These are phyloP conservation scores for Xylaria sp. DNA, from an alignment of 2,329 filamentous ascomycete genomes.

Conservation along the genomic window DNA sequence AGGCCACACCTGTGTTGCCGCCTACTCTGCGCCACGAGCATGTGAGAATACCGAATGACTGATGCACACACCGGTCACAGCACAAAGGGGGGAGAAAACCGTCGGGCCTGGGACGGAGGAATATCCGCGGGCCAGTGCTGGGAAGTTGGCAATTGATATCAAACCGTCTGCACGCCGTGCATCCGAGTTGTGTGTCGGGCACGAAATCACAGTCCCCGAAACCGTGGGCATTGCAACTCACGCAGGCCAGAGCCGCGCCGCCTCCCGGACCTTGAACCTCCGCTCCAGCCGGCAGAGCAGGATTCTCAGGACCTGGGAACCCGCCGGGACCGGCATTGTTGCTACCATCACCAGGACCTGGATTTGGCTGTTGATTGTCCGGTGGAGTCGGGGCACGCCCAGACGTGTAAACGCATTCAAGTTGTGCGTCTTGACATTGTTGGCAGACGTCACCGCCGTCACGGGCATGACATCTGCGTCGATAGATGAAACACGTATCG, in stretches of 20 bases:
- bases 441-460: background rate
- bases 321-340: no score
- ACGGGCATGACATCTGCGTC: background rate
- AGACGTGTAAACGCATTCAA: background rate
- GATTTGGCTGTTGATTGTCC: no score
- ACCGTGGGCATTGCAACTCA: background rate
- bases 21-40: slow-evolving; percentile 2
- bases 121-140: background rate
- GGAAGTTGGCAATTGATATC: background rate
- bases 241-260: background rate
- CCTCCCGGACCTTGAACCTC: no score
- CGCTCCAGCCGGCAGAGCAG: no score
- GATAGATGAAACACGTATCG: background rate
- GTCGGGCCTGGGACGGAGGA: background rate
- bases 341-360: no score
- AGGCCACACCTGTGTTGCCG: background rate
- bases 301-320: no score
- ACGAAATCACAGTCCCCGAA: background rate
- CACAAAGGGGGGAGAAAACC: background rate
- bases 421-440: background rate
- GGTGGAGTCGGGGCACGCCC: background rate
- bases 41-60: background rate
- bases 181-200: background rate
- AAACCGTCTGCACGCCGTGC: background rate
- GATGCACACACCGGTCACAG: no score